Evolutionary conservation across 1,284 basidiomycete species (phyloP).

Genomic region (Mycena citricolor): DNA sequence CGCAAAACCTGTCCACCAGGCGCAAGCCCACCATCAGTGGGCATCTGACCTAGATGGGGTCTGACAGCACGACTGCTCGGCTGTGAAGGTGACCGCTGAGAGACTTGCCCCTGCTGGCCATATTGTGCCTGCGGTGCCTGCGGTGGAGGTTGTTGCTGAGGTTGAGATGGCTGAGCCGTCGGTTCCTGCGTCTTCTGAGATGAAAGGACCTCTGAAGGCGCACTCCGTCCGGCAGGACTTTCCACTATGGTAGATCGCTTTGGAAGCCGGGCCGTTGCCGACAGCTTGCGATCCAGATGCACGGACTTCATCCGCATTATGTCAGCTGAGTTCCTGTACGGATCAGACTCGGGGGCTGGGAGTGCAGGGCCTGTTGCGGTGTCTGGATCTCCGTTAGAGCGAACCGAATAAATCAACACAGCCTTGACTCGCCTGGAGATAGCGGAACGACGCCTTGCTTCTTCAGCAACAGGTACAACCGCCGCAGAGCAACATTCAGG

Average conservation of each 20-base stretch:
- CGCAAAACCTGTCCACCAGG: slow-evolving; percentile 57
- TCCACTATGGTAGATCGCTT: slow-evolving; percentile 96
- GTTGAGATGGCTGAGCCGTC: slow-evolving; percentile 28
- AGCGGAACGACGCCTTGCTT: slow-evolving; percentile 88
- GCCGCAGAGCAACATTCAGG: slow-evolving; percentile 90
- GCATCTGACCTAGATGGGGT: slow-evolving; percentile 31
- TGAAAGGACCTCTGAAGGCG: slow-evolving; percentile 53
- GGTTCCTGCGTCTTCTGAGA: slow-evolving; percentile 40
- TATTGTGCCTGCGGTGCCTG: slow-evolving; percentile 36
- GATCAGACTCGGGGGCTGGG: slow-evolving; percentile 51
- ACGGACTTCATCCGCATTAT: slow-evolving; percentile 94
- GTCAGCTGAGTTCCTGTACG: slow-evolving; percentile 84
- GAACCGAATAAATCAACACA: slow-evolving; percentile 11
- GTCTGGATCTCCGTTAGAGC: slow-evolving; percentile 21
- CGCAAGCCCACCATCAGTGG: slow-evolving; percentile 28
- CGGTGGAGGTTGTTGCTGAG: slow-evolving; percentile 32
- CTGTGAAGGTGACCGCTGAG: slow-evolving; percentile 39
- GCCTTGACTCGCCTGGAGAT: slow-evolving; percentile 64
- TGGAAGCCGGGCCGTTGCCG: slow-evolving; percentile 87
- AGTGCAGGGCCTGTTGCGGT: slow-evolving; percentile 36
- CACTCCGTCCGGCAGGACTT: slow-evolving; percentile 88
- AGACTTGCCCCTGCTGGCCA: slow-evolving; percentile 38
- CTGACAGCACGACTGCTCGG: slow-evolving; percentile 28
- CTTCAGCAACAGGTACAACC: slow-evolving; percentile 88
- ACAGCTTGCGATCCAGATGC: slow-evolving; percentile 92